Base-by-base conservation (phyloP, 176 grass and related monocot species). In the Metroxylon sagu region DNA sequence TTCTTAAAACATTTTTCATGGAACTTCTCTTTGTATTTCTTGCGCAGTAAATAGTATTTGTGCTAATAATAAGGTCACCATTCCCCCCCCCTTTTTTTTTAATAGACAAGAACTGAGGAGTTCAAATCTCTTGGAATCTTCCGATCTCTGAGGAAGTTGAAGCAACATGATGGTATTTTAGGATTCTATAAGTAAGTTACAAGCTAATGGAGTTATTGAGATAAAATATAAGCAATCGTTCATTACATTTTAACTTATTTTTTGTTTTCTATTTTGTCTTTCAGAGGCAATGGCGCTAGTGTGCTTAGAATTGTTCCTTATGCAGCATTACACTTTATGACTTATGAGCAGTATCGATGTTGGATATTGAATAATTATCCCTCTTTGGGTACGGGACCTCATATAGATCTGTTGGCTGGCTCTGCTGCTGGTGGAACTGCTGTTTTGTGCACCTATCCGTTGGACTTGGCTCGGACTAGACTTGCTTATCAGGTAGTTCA, bases 251-350 rank as follows among this genome's bases (percentile, higher is more conserved):
- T 69, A 53, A 85, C 48, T 52, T 54, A 4, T 18, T 25, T 61
- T 39, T 25, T 18, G 8, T 51, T 83, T 49, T 48, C 52, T 26
- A 29, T 52, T 79, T 64, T 19, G 61, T 50, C 39, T 69, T 76
- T 69, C 68, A 96, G 91, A 74, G 91, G 91, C 74, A 95, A 96
- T 69, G 86, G 91, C 71, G 91, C 91, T 66, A 96, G 91, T 64
- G 86, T 96, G 27, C 81, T 96, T 61, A 79, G 91, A 64, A 96
- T 90, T 69, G 77, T 89, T 58, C 91, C 91, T 62, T 96, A 96
- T 77, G 91, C 91, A 61, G 91, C 91, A 72, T 67, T 96, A 56
- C 91, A 96, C 65, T 96, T 71, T 61, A 96, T 96, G 91, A 74
- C 91, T 18, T 96, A 96, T 79, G 91, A 96, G 65, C 77, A 81